A percentile compares a stretch with the other conserved stretches of the same genome.
Conservation (phyloP, 768 basidiomycete species). For the Cyclocybe cylindracea region DNA sequence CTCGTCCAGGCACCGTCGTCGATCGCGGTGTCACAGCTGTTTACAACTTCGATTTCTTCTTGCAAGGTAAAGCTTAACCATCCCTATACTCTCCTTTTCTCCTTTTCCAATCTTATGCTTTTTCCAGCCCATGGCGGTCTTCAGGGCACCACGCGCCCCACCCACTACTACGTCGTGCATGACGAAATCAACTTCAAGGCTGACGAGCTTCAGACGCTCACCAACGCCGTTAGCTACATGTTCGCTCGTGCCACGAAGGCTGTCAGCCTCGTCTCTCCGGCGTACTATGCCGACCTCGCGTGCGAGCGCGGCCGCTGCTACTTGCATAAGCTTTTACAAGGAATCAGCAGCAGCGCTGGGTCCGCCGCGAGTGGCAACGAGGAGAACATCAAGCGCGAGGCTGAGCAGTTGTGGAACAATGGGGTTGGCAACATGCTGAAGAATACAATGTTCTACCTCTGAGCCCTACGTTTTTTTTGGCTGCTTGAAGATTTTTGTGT, state of each 20-base stretch:
- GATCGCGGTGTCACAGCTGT: slow-evolving; percentile 75
- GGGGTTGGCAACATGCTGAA: slow-evolving; percentile 55
- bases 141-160: slow-evolving; percentile 73
- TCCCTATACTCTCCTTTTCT: background rate
- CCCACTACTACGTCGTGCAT: slow-evolving; percentile 82
- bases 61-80: slow-evolving; percentile 48
- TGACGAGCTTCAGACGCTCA: slow-evolving; percentile 70
- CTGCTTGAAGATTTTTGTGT: background rate
- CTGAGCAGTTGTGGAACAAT: slow-evolving; percentile 50
- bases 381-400: slow-evolving; percentile 55
- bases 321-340: slow-evolving; percentile 69
- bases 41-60: slow-evolving; percentile 66
- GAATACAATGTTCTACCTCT: slow-evolving; percentile 82
- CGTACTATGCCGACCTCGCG: slow-evolving; percentile 78
- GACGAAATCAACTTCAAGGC: slow-evolving; percentile 73
- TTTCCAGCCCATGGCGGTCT: slow-evolving; percentile 66
- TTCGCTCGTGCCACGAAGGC: slow-evolving; percentile 88
- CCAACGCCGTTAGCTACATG: slow-evolving; percentile 73
- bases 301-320: slow-evolving; percentile 72
- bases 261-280: slow-evolving; percentile 79
- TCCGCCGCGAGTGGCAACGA: slow-evolving; percentile 40
- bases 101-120: background rate
- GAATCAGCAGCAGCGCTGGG: slow-evolving; percentile 34
- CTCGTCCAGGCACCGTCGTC: slow-evolving; percentile 77
- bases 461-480: background rate